These are phyloP conservation scores for Ambrosia trifida DNA, from an alignment of 129 eudicot genomes.

Conservation along the genomic window DNA sequence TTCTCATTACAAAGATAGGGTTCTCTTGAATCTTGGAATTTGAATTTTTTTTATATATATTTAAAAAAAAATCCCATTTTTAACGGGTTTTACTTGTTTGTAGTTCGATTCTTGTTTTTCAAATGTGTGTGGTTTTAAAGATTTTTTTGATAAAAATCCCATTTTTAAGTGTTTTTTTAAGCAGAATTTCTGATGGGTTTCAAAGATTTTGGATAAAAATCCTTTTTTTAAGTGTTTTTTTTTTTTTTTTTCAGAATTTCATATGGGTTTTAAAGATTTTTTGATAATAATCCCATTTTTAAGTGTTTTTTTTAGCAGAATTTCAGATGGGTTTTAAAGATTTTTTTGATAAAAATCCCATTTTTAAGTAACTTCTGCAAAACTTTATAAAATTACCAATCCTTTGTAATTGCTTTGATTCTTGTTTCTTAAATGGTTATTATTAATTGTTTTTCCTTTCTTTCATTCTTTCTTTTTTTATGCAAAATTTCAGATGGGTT, in stretches of 20 bases:
- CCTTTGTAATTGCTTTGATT: conserved; percentile 4
- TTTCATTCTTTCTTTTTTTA: background rate
- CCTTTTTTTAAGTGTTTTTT: background rate
- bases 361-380: background rate
- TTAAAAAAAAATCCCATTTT: background rate
- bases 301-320: background rate
- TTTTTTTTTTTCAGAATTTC: too few species aligned
- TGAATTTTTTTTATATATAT: background rate
- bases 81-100: background rate
- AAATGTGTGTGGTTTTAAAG: background rate
- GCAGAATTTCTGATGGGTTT: background rate
- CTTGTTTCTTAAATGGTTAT: background rate
- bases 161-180: background rate
- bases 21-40: conserved; percentile 12
- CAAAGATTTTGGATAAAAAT: background rate
- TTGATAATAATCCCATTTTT: background rate
- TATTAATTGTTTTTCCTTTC: too few species aligned
- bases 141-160: background rate
- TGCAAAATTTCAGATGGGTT: conserved; percentile 5
- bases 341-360: background rate
- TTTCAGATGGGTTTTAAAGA: background rate
- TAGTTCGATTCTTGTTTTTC: too few species aligned
- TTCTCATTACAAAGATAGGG: conserved; percentile 8
- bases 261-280: background rate
- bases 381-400: background rate